Evolutionary conservation across 106 monocot genomes (phyloP).

Genomic region (Acorus calamus): DNA sequence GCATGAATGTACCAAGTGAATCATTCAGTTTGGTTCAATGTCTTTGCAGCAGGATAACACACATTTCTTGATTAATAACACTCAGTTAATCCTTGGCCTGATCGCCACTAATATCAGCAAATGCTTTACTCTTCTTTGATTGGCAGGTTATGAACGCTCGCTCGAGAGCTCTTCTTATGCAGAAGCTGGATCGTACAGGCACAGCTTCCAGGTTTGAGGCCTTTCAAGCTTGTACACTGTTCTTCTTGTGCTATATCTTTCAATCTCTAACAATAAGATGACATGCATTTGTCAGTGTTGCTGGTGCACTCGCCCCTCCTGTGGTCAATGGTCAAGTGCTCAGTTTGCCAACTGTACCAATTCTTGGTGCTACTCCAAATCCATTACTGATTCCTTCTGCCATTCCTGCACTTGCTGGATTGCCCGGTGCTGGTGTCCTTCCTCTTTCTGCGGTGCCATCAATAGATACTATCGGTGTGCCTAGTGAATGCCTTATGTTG

Average conservation of each 20-base stretch:
- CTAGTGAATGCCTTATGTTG: slow-evolving; percentile 78
- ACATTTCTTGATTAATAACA: too few relatives aligned
- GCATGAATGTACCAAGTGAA: too few relatives aligned
- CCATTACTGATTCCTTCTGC: slow-evolving; percentile 21
- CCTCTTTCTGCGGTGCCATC: slow-evolving; percentile 7
- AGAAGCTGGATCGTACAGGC: slow-evolving; percentile 40
- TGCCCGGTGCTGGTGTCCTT: slow-evolving; percentile 12
- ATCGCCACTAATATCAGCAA: too few relatives aligned
- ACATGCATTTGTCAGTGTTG: slow-evolving; percentile 4
- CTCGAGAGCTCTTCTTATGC: slow-evolving; percentile 42
- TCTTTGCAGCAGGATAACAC: too few relatives aligned
- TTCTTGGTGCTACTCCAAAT: slow-evolving; percentile 37
- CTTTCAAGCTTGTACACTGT: not conserved
- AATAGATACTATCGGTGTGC: slow-evolving; percentile 33
- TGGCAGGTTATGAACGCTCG: slow-evolving; percentile 34
- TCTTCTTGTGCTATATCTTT: not conserved
- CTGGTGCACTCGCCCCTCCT: slow-evolving; percentile 8
- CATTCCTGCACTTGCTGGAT: slow-evolving; percentile 13
- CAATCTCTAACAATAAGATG: not conserved
- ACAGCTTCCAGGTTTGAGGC: slow-evolving; percentile 22
- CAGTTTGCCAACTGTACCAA: slow-evolving; percentile 27
- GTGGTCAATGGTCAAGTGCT: slow-evolving; percentile 11
- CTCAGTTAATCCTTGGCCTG: too few relatives aligned
- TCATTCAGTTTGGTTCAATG: too few relatives aligned
- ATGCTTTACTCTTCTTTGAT: not conserved